phyloP scores from a whole-genome alignment of 805 yeast species.

The fission yeast (Schizosaccharomyces pombe) region DNA sequence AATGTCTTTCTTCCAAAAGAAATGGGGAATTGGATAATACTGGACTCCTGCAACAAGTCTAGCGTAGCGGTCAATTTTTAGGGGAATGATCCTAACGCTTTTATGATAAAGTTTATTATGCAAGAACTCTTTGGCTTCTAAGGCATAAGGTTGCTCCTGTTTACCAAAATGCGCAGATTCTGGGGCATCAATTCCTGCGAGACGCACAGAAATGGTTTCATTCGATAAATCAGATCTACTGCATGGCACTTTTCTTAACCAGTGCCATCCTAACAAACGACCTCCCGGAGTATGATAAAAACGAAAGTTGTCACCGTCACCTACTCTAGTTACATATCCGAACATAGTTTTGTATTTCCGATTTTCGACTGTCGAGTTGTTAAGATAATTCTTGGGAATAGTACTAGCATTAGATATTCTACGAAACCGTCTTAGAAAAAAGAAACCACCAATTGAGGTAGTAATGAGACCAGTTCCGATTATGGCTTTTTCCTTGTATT shows the following conservation, averaged over 20 bases:
- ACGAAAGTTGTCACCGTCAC: constrained; percentile 51
- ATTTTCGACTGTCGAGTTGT: constrained; percentile 14
- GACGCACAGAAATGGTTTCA: constrained; percentile 54
- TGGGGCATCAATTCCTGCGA: constrained; percentile 93
- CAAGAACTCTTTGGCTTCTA: neutral
- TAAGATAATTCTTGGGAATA: too few species aligned
- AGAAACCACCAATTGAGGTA: too few species aligned
- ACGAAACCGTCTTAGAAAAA: too few species aligned
- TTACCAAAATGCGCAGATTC: constrained; percentile 87
- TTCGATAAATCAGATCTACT: constrained; percentile 13
- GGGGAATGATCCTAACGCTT: neutral
- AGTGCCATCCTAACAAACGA: constrained; percentile 69
- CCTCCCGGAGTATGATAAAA: constrained; percentile 92
- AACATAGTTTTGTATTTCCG: constrained; percentile 37
- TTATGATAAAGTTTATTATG: neutral
- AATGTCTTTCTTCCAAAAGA: constrained; percentile 46
- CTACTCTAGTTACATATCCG: constrained; percentile 12
- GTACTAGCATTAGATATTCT: too few species aligned
- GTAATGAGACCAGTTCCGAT: too few species aligned
- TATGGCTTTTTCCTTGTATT: too few species aligned
- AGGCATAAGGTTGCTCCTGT: constrained; percentile 50
- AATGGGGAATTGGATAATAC: constrained; percentile 35
- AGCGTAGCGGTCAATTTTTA: neutral
- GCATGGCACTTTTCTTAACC: constrained; percentile 48
- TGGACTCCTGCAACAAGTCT: constrained; percentile 15